Evolutionary conservation across 202 grass and related monocot species (phyloP).

Genomic region (Panicum virgatum): DNA sequence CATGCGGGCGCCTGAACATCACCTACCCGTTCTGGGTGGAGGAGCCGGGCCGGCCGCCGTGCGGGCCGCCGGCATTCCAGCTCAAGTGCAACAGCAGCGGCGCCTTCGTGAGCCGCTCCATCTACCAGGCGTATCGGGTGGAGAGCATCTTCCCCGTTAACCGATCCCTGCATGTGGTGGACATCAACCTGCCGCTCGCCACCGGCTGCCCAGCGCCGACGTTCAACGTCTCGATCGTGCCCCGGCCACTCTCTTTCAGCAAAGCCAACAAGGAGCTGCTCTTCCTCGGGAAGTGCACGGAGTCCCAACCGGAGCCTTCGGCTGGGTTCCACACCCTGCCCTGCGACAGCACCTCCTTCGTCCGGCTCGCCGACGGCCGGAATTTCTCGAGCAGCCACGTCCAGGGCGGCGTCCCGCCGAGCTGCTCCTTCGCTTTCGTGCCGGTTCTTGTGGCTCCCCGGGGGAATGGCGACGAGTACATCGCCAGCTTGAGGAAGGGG

Average conservation of each 20-base stretch:
- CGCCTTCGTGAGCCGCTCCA: neutral
- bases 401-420: neutral
- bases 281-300: slow-evolving; percentile 33
- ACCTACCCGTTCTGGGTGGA: slow-evolving; percentile 62
- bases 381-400: neutral
- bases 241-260: neutral
- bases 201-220: slow-evolving; percentile 26
- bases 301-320: accelerated
- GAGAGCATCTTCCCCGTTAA: neutral
- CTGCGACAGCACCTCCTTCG: neutral
- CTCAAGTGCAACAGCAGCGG: slow-evolving; percentile 30
- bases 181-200: slow-evolving; percentile 12
- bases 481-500: slow-evolving; percentile 6
- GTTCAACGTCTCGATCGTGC: slow-evolving; percentile 19
- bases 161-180: slow-evolving; percentile 5
- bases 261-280: slow-evolving; percentile 16
- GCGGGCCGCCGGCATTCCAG: slow-evolving; percentile 38
- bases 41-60: neutral
- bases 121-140: neutral
- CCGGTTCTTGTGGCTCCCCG: neutral
- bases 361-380: neutral
- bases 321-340: neutral
- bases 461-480: neutral
- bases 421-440: neutral
- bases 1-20: slow-evolving; percentile 28